Base-by-base conservation (phyloP, 1,284 basidiomycete genomes). In the Tetrapyrgos nigripes region DNA sequence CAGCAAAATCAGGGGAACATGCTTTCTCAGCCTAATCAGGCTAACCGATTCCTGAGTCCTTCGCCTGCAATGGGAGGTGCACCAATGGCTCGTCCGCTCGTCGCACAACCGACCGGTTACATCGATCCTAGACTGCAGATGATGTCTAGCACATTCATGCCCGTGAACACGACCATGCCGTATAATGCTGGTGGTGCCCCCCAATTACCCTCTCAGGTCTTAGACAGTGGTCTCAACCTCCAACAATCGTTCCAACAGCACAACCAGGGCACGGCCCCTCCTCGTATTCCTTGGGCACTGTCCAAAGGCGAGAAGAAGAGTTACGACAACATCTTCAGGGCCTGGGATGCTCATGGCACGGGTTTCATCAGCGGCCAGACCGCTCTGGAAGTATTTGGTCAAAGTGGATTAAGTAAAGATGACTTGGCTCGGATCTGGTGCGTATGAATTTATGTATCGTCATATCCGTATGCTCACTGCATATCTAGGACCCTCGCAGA, bases 311-410 rank as follows among this genome's bases (percentile, higher is more conserved):
- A 99, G 80, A 96, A 96, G 82, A 98, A 98, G 81, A 92, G 91
- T 67, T 99, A 99, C 71, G 95, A 98, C 73, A 86, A 93, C 70
- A 97, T 98, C 69, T 99, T 99, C 80, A 83, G 97, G 58, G 93
- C 94, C 26, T 99, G 97, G 97, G 97, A 98, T 73, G 78, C 86
- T 1, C 82, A 86, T 44, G 84, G 86, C 23, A 89, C 91, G 1
- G 94, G 94, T 2, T 99, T 97, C 76, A 94, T 99, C 71, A 88
- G 76, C 54, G 96, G 96, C 45, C 82, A 87, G 65, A 93, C 90
- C 45, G 96, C 96, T 0, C 81, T 92, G 50, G 94, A 98, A 70
- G 94, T 98, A 23, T 99, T 99, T 77, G 94, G 96, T 0, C 94
- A 97, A 73, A 94, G 93, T 73, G 97, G 96, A 2, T 73, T 99